Base-by-base conservation (phyloP, 2,329 filamentous ascomycete species). In the Diaporthe aspalathi region DNA sequence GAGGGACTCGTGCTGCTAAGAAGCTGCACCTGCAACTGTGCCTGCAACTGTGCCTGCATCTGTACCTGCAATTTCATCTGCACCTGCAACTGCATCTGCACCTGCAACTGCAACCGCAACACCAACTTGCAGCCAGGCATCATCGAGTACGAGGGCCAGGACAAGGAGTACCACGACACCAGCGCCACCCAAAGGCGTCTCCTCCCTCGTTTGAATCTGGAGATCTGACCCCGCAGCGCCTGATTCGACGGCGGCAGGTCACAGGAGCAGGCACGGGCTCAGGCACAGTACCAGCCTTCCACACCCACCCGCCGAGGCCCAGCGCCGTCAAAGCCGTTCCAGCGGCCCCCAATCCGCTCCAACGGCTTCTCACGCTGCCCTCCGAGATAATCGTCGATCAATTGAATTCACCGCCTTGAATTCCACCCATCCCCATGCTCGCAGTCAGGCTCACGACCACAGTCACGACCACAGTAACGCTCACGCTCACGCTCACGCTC, bases 291-390 rank as follows among this genome's bases (percentile, higher is more conserved):
- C 67, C 50, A 68, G 29, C 50, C 68, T 29, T 27, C 38, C 40
- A 29, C 14, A 43, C 35, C 45, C 27, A 54, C 68, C 43, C 47
- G 68, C 71, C 71, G 68, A 68, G 56, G 68, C 71, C 47, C 50
- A 68, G 53, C 32, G 70, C 72, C 72, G 74, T 75, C 82, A 83
- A 82, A 81, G 83, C 84, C 84, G 81, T 85, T 77, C 77, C 80
- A 79, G 80, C 84, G 83, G 83, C 80, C 75, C 74, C 75, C 68
- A 62, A 70, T 74, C 81, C 78, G 78, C 81, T 81, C 82, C 84
- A 80, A 87, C 85, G 85, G 84, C 84, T 86, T 81, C 85, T 75
- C 80, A 83, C 82, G 79, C 81, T 75, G 74, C 77, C 71, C 56
- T 75, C 72, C 65, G 76, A 76, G 71, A 67, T 65, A 71, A 73